Conservation (phyloP, 805 yeast genomes). For the Starmerella stigmatis region DNA sequence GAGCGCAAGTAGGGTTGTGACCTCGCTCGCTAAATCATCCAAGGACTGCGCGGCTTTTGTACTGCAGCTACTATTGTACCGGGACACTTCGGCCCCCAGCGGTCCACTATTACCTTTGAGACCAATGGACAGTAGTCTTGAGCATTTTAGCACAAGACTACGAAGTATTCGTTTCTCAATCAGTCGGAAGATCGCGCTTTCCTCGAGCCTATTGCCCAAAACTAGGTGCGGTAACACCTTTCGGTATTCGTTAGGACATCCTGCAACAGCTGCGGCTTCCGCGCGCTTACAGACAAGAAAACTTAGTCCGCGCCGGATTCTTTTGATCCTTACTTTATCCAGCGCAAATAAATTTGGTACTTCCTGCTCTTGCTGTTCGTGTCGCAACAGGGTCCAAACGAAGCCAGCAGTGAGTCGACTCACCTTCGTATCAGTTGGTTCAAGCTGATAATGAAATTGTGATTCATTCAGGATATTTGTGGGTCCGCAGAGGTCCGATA, state of each 20-base stretch:
- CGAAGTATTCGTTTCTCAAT: conserved; percentile 4
- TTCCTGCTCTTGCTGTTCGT: not conserved
- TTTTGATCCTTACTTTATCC: not conserved
- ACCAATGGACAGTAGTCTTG: no score
- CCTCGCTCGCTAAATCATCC: not conserved
- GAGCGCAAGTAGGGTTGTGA: not conserved
- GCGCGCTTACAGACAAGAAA: not conserved
- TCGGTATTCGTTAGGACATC: not conserved
- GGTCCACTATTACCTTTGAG: no score
- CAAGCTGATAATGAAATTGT: not conserved
- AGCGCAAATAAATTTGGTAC: not conserved
- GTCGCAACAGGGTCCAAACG: not conserved
- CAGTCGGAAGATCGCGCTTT: not conserved
- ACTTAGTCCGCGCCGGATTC: not conserved
- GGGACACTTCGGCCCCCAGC: no score
- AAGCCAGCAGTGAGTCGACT: conserved; percentile 9
- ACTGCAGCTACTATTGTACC: no score
- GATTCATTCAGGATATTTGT: not conserved
- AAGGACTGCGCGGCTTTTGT: no score
- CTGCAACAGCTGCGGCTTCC: not conserved
- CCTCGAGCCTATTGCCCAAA: not conserved
- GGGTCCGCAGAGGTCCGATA: not conserved
- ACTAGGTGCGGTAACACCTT: not conserved
- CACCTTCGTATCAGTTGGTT: not conserved
- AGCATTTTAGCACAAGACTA: not conserved